These are phyloP conservation scores for Ophiocordyceps unilateralis DNA, from an alignment of 2,329 filamentous ascomycete species.

Conservation along the genomic window DNA sequence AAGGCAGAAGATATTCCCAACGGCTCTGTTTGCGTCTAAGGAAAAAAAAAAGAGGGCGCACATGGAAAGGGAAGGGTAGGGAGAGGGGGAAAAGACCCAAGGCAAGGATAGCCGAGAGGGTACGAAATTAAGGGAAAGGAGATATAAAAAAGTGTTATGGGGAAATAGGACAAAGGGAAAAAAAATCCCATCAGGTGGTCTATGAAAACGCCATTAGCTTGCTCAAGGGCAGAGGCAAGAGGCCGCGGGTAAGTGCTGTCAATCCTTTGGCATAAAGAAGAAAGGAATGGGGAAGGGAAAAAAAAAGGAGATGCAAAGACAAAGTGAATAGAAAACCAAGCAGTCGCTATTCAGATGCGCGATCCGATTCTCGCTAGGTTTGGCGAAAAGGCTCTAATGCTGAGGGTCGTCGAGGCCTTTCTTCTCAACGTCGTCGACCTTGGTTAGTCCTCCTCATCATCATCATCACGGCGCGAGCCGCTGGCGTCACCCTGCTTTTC, in stretches of 20 bases:
- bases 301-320: not conserved
- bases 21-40: not conserved
- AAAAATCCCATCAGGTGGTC: not conserved
- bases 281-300: not conserved
- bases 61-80: not conserved
- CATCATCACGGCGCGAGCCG: not conserved
- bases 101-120: not conserved
- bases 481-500: slow-evolving; percentile 6
- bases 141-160: too few species aligned
- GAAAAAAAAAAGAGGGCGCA: not conserved
- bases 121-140: not conserved
- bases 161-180: not conserved
- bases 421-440: not conserved
- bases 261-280: too few species aligned
- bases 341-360: too few species aligned
- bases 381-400: not conserved
- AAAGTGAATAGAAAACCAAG: not conserved
- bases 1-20: not conserved
- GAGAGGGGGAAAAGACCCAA: not conserved
- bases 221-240: not conserved
- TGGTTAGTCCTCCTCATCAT: not conserved
- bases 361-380: not conserved
- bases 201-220: not conserved
- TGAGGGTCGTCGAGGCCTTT: not conserved
- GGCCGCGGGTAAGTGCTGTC: too few species aligned